These are phyloP conservation scores for Ocimum tenuiflorum DNA, from an alignment of 257 asterid genomes.

Conservation along the genomic window DNA sequence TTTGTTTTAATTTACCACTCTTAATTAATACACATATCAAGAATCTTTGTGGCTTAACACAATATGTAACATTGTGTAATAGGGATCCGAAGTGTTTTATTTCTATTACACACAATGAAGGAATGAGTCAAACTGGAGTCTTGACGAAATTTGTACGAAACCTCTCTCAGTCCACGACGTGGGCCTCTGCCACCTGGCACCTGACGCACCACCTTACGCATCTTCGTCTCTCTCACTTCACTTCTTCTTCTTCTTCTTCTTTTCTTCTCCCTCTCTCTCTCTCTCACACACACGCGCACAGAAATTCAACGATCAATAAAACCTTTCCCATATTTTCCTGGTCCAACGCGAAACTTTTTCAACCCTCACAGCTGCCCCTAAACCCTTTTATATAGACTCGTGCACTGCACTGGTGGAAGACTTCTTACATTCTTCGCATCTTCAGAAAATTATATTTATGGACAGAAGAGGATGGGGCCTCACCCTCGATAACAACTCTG, in stretches of 20 bases:
- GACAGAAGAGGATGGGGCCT: conserved; percentile 74
- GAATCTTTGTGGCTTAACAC: too few species aligned
- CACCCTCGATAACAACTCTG: conserved; percentile 55
- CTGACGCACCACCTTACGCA: conserved; percentile 75
- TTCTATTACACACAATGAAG: too few species aligned
- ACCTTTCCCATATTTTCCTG: conserved; percentile 16
- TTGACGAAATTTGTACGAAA: conserved; percentile 55
- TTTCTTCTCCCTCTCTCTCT: too few species aligned
- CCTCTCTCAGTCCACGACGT: conserved; percentile 24
- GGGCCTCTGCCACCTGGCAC: conserved; percentile 23
- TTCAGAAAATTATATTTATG: conserved; percentile 34
- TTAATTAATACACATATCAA: too few species aligned
- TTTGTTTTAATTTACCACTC: too few species aligned
- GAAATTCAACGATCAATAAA: neutral
- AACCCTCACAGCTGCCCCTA: conserved; percentile 18
- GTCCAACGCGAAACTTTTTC: neutral
- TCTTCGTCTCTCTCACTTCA: conserved; percentile 25
- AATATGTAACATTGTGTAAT: too few species aligned
- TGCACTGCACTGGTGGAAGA: conserved; percentile 31
- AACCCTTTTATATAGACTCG: conserved; percentile 38
- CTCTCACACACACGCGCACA: conserved; percentile 10
- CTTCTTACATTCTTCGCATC: conserved; percentile 44
- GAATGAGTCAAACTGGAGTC: conserved; percentile 62
- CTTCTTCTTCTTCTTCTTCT: too few species aligned
- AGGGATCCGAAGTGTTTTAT: too few species aligned